Percentiles rank a stretch among this genome's conserved stretches.
Evolutionary conservation across 139 green algal species (phyloP).

Genomic region (Chara braunii): DNA sequence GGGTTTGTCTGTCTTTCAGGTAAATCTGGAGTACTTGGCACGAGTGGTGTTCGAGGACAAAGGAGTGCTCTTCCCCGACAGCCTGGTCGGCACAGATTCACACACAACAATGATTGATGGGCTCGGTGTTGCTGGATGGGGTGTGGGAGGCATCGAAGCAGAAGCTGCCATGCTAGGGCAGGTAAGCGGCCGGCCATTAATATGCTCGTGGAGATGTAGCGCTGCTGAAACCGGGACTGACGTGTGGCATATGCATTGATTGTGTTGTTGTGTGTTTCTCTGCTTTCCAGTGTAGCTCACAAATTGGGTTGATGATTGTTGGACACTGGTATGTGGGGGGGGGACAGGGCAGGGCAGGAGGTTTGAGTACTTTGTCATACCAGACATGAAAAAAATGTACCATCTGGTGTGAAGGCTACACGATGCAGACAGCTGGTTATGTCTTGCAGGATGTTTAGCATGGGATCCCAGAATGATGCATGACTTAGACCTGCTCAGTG

Average conservation of each 20-base stretch:
- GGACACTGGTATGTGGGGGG: too few relatives aligned
- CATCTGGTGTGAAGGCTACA: too few relatives aligned
- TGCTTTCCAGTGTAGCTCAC: too few relatives aligned
- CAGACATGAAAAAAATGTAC: too few relatives aligned
- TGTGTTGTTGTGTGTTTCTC: not conserved
- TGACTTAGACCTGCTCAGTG: too few relatives aligned
- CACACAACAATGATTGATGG: conserved; percentile 51
- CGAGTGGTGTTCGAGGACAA: conserved; percentile 41
- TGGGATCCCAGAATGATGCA: too few relatives aligned
- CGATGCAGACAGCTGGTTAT: too few relatives aligned
- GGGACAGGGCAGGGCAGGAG: too few relatives aligned
- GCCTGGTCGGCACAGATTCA: conserved; percentile 42
- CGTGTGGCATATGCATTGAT: not conserved
- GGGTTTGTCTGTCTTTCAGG: conserved; percentile 23
- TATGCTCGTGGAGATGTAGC: not conserved
- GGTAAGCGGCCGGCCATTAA: conserved; percentile 11
- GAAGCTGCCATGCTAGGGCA: conserved; percentile 47
- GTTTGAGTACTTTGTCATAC: too few relatives aligned
- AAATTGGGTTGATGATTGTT: too few relatives aligned
- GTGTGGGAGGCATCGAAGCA: conserved; percentile 47
- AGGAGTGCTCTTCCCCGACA: conserved; percentile 43
- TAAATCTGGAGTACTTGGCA: conserved; percentile 50
- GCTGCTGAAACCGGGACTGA: too few relatives aligned
- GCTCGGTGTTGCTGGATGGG: conserved; percentile 43
- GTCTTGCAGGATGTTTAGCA: too few relatives aligned